Conservation (phyloP, 2,329 filamentous ascomycete species). For the Microsporum canis region DNA sequence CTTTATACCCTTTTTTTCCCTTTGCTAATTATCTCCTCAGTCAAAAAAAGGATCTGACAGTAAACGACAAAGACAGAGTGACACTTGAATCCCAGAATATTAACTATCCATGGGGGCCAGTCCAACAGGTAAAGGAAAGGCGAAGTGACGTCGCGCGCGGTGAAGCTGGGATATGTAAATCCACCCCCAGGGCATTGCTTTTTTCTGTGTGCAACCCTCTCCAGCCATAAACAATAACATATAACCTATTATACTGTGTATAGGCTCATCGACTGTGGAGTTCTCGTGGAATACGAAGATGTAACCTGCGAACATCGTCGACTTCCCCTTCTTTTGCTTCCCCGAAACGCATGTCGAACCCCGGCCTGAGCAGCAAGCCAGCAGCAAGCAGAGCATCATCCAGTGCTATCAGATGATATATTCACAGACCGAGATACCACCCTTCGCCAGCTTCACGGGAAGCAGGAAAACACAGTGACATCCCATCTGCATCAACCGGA, state of each 20-base stretch:
- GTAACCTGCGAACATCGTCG: not conserved
- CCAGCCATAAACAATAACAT: too few species aligned
- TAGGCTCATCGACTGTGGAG: too few species aligned
- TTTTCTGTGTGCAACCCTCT: slow-evolving; percentile 3
- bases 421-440: not conserved
- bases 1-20: not conserved
- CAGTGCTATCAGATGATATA: not conserved
- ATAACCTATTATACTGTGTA: too few species aligned
- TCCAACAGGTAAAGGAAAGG: not conserved
- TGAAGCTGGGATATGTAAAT: not conserved
- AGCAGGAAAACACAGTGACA: not conserved
- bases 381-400: not conserved
- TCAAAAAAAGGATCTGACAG: not conserved
- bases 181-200: not conserved
- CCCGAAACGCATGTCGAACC: not conserved
- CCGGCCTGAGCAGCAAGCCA: not conserved
- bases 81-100: not conserved
- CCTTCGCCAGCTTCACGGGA: not conserved
- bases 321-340: not conserved
- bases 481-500: not conserved
- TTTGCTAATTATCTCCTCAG: not conserved
- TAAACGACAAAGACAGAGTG: not conserved
- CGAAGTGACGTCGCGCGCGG: not conserved
- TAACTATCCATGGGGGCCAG: not conserved
- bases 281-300: not conserved